phyloP scores from a whole-genome alignment of 768 basidiomycete species.

The Podaxis sp. region DNA sequence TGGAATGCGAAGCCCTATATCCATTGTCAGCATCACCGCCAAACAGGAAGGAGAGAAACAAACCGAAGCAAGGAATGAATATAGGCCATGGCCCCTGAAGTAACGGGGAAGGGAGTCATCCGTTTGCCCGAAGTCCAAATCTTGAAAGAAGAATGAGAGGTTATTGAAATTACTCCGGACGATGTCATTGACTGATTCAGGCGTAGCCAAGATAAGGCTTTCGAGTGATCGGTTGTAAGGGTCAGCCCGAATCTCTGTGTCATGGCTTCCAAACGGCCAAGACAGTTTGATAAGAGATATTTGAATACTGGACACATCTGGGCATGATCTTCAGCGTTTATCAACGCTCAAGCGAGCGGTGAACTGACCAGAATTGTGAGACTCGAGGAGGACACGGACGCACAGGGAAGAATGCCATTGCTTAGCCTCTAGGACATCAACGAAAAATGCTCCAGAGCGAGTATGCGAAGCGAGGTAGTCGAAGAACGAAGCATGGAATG shows the following conservation, averaged over 20 bases:
- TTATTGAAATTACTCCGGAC: neutral
- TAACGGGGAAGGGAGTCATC: neutral
- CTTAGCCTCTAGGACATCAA: neutral
- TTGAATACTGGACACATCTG: neutral
- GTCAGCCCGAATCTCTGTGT: neutral
- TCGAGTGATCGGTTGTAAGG: neutral
- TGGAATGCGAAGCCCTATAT: neutral
- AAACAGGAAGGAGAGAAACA: neutral
- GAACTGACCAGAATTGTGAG: neutral
- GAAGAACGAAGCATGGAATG: neutral
- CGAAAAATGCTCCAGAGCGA: neutral
- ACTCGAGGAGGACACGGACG: neutral
- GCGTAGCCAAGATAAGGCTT: neutral
- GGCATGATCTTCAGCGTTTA: neutral
- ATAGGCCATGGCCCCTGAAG: neutral
- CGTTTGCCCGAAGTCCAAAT: neutral
- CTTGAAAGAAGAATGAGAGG: neutral
- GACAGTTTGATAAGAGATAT: neutral
- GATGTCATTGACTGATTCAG: neutral
- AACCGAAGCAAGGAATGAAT: neutral
- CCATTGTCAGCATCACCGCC: neutral
- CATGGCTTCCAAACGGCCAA: neutral
- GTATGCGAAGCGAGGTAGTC: neutral
- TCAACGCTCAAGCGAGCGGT: neutral
- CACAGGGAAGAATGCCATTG: neutral